These are phyloP conservation scores for Flaveria linearis DNA, from an alignment of 129 eudicot genomes.

Conservation along the genomic window DNA sequence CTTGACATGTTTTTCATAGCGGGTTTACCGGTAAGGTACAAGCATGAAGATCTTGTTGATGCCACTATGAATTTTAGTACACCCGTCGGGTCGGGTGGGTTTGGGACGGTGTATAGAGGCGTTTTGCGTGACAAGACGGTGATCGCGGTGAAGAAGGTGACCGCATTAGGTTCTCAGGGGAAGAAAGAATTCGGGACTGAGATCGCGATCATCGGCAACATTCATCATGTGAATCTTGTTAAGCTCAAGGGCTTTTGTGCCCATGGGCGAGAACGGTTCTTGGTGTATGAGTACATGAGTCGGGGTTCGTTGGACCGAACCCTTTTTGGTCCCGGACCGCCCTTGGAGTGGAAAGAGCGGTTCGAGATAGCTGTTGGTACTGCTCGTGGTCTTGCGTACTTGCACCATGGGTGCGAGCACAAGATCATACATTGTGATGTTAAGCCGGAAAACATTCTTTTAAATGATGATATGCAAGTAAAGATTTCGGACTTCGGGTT, in stretches of 20 bases:
- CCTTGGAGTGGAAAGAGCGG: slow-evolving; percentile 84
- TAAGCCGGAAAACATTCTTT: slow-evolving; percentile 84
- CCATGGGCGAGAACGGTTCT: slow-evolving; percentile 57
- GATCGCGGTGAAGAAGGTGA: slow-evolving; percentile 81
- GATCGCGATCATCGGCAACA: slow-evolving; percentile 70
- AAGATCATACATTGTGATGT: slow-evolving; percentile 89
- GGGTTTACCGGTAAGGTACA: slow-evolving; percentile 68
- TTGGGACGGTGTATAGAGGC: slow-evolving; percentile 76
- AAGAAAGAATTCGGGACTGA: slow-evolving; percentile 82
- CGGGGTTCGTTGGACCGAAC: slow-evolving; percentile 78
- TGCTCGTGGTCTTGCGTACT: slow-evolving; percentile 87
- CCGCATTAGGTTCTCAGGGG: slow-evolving; percentile 58
- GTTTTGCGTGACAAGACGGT: slow-evolving; percentile 53
- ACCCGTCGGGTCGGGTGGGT: slow-evolving; percentile 77
- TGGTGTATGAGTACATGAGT: slow-evolving; percentile 90
- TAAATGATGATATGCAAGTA: slow-evolving; percentile 58
- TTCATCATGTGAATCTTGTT: slow-evolving; percentile 83
- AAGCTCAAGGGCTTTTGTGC: slow-evolving; percentile 79
- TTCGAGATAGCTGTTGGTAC: slow-evolving; percentile 74
- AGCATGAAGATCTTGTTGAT: slow-evolving; percentile 47
- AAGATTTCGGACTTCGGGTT: slow-evolving; percentile 94
- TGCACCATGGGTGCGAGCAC: slow-evolving; percentile 77
- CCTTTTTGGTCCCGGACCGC: slow-evolving; percentile 74
- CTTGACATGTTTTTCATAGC: slow-evolving; percentile 57
- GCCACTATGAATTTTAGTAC: slow-evolving; percentile 66